A percentile compares a stretch with the other conserved stretches of the same genome.
Conservation (phyloP, 495 filamentous ascomycete genomes). For the Bacidia rubella region DNA sequence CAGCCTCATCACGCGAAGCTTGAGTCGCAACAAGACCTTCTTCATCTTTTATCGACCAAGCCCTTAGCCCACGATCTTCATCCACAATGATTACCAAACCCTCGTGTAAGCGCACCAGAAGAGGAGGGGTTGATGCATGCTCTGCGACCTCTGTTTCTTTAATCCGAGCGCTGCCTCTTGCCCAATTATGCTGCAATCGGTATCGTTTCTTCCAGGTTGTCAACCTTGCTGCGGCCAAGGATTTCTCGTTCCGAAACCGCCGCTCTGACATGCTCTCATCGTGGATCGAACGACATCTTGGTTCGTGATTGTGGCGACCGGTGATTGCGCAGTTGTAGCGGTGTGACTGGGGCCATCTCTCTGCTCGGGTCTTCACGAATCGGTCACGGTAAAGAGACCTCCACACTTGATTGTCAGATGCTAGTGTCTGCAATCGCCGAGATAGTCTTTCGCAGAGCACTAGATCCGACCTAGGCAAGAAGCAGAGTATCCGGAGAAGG, state of each 20-base stretch:
- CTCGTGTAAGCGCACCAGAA: slow-evolving; percentile 58
- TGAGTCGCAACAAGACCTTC: slow-evolving; percentile 38
- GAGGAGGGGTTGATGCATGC: slow-evolving; percentile 35
- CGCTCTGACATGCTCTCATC: too few species aligned
- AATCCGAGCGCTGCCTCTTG: slow-evolving; percentile 64
- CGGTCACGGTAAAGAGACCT: slow-evolving; percentile 76
- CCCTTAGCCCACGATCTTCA: slow-evolving; percentile 50
- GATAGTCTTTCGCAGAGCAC: slow-evolving; percentile 62
- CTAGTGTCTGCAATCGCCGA: slow-evolving; percentile 58
- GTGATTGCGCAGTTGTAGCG: background rate
- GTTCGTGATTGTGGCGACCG: background rate
- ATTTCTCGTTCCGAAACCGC: slow-evolving; percentile 66
- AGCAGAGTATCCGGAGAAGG: slow-evolving; percentile 70
- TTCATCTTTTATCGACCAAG: slow-evolving; percentile 55
- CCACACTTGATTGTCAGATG: slow-evolving; percentile 81
- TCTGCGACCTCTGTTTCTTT: slow-evolving; percentile 58
- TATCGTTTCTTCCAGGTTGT: slow-evolving; percentile 87
- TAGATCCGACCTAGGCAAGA: slow-evolving; percentile 54
- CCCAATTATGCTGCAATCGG: slow-evolving; percentile 86
- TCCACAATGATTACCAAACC: slow-evolving; percentile 73
- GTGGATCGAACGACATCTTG: background rate
- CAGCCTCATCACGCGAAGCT: slow-evolving; percentile 4
- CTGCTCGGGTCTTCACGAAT: slow-evolving; percentile 73
- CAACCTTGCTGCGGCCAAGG: slow-evolving; percentile 34
- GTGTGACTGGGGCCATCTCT: background rate